Evolutionary conservation across 768 basidiomycete genomes (phyloP).

Genomic region (Rhodotorula graminis): DNA sequence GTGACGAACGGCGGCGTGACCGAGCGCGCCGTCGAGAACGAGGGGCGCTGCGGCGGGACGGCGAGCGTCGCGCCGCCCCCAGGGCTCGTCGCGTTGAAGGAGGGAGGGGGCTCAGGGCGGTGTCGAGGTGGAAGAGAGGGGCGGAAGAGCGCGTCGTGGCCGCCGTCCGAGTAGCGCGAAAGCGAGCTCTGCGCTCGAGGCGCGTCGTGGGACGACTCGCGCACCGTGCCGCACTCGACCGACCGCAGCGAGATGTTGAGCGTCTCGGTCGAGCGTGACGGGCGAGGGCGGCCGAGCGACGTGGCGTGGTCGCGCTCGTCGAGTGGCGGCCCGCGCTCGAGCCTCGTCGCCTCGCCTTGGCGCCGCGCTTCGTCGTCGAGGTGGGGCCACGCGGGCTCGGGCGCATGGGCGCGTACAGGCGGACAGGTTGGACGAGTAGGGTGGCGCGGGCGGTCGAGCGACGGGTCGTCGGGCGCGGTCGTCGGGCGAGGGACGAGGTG

Average conservation of each 20-base stretch:
- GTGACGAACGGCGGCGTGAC: constrained; percentile 3
- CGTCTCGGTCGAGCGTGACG: neutral
- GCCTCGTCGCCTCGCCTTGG: no score
- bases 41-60: neutral
- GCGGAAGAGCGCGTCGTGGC: no score
- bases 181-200: neutral
- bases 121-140: no score
- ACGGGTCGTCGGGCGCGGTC: neutral
- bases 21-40: neutral
- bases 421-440: no score
- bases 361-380: no score
- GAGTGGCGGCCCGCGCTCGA: no score
- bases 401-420: no score
- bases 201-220: neutral
- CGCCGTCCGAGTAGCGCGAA: neutral
- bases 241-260: neutral
- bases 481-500: neutral
- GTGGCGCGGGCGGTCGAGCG: no score
- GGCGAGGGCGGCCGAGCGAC: no score
- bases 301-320: no score
- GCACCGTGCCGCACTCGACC: neutral
- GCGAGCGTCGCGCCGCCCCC: no score
- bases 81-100: neutral
- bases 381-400: no score
- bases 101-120: neutral